Base-by-base conservation (phyloP, 2,329 filamentous ascomycete genomes). In the Alternaria sp. region DNA sequence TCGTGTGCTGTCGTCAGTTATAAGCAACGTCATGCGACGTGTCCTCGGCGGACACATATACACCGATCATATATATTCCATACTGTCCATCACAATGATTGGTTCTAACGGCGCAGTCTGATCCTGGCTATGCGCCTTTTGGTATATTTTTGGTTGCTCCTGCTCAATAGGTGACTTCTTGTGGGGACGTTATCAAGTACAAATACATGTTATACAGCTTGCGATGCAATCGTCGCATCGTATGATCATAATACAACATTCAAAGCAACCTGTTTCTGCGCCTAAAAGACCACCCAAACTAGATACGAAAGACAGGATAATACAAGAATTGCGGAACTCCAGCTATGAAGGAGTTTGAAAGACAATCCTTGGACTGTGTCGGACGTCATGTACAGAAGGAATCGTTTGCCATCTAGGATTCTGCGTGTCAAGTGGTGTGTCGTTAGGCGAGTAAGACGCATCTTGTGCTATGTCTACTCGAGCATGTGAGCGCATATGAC, bases 311-410 rank as follows among this genome's bases (percentile, higher is more conserved):
- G 12, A n/a, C 5, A 14, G 7, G 9, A 18, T 18, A 18, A 32
- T 41, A 40, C 48, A 30, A 18, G 34, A 30, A 14, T 11, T 20
- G 20, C 18, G 6, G 11, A 6, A 5, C 7, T 32, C 41, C 2
- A 30, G 18, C 46, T 50, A 54, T 9, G 20, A 30, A 2, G 30
- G 34, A 14, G 38, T 34, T 16, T 30, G 32, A 5, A 57, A 28
- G 5, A 61, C 20, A 16, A 58, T 30, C 16, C 28, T 51, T 5
- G 61, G 61, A 5, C 40, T 61, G 10, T 28, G 57, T 16, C 58
- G 46, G 12, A 52, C 54, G 27, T 61, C 61, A 4, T 27, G n/a
- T 34, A 61, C 22, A 3, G 34, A 5, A 36, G 58, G 50, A n/a
- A 52, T 38, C 4, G 28, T 32, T 3, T 22, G 28, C 30, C 50